phyloP scores from a whole-genome alignment of 2,329 filamentous ascomycete genomes.

The Cladophialophora exuberans region DNA sequence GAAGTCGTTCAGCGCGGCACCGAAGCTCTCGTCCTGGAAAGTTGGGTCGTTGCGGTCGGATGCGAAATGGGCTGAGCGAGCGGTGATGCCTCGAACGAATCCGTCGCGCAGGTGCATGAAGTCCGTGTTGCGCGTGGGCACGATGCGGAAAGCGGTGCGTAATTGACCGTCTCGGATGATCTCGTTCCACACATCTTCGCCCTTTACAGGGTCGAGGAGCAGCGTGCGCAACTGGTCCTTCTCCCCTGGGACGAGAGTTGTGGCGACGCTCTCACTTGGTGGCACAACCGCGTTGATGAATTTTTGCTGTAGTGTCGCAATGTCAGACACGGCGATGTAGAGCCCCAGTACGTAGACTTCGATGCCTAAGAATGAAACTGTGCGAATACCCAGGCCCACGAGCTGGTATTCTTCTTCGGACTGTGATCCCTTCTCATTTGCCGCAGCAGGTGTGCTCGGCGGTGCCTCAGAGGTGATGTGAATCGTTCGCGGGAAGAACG shows the following conservation, averaged over 20 bases:
- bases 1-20: constrained; percentile 73
- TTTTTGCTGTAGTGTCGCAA: constrained; percentile 76
- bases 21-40: constrained; percentile 70
- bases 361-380: constrained; percentile 85
- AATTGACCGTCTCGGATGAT: constrained; percentile 69
- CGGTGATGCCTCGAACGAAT: constrained; percentile 83
- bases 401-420: constrained; percentile 76
- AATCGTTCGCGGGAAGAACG: constrained; percentile 75
- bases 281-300: constrained; percentile 70
- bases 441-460: constrained; percentile 43
- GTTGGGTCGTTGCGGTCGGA: constrained; percentile 51
- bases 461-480: constrained; percentile 56
- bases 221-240: constrained; percentile 71
- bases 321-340: constrained; percentile 83
- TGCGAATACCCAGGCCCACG: constrained; percentile 83
- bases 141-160: constrained; percentile 79
- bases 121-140: constrained; percentile 91
- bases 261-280: constrained; percentile 58
- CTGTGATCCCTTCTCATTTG: constrained; percentile 42
- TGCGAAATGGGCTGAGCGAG: constrained; percentile 64
- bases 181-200: constrained; percentile 74
- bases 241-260: constrained; percentile 79
- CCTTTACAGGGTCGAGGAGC: constrained; percentile 70
- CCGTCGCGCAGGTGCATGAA: constrained; percentile 91
- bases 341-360: constrained; percentile 94